A percentile compares a stretch with the other conserved stretches of the same genome.
phyloP scores from a whole-genome alignment of 1,284 basidiomycete species.

The Calocybe gambosa region DNA sequence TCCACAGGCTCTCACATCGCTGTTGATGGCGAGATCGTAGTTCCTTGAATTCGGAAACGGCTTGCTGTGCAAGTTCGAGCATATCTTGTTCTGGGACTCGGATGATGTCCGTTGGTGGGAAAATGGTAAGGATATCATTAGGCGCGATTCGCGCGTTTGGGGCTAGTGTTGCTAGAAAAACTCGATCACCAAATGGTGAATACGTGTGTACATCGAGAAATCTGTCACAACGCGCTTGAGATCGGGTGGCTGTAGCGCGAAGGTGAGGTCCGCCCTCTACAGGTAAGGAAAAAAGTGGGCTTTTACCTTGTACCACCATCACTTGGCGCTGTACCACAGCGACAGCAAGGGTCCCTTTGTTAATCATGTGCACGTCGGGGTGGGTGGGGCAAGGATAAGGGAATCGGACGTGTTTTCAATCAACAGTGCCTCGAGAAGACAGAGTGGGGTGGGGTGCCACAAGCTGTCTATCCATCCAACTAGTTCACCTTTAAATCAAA shows the following conservation, averaged over 20 bases:
- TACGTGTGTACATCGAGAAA: slow-evolving; percentile 61
- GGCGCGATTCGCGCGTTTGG: slow-evolving; percentile 54
- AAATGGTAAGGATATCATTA: slow-evolving; percentile 49
- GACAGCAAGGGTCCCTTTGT: slow-evolving; percentile 54
- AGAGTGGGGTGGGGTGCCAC: background rate
- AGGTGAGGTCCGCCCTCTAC: background rate
- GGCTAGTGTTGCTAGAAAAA: slow-evolving; percentile 52
- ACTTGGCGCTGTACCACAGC: slow-evolving; percentile 61
- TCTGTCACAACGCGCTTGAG: slow-evolving; percentile 44
- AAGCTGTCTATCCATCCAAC: background rate
- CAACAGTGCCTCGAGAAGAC: background rate
- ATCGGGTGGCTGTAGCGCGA: slow-evolving; percentile 39
- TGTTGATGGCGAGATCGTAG: slow-evolving; percentile 42
- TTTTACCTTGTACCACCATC: slow-evolving; percentile 55
- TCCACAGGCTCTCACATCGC: slow-evolving; percentile 50
- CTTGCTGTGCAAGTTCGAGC: slow-evolving; percentile 53
- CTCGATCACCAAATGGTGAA: slow-evolving; percentile 51
- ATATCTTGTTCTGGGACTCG: slow-evolving; percentile 40
- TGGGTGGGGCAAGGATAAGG: background rate
- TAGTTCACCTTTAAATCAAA: background rate
- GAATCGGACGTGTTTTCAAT: background rate
- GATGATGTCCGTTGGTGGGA: slow-evolving; percentile 36
- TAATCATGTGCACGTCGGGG: slow-evolving; percentile 32
- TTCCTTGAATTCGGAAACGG: slow-evolving; percentile 49
- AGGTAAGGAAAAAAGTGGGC: slow-evolving; percentile 6